phyloP scores from a whole-genome alignment of 2,329 filamentous ascomycete species.

The Arthrobotrys conoides region DNA sequence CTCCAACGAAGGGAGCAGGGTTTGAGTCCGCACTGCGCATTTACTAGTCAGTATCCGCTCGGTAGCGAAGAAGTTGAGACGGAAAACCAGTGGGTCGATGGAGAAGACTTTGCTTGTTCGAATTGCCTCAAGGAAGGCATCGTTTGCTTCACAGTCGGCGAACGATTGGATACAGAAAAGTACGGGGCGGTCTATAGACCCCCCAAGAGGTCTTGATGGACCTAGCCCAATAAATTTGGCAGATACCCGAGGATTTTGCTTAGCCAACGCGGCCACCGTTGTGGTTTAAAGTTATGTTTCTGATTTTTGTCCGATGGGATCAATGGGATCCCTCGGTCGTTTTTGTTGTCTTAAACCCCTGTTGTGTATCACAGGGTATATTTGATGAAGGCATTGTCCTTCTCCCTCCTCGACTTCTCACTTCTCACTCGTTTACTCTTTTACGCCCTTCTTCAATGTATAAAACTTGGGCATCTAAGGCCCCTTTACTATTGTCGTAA shows the following conservation, averaged over 20 bases:
- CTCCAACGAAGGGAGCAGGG: slow-evolving; percentile 34
- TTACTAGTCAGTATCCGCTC: slow-evolving; percentile 53
- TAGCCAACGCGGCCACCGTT: background rate
- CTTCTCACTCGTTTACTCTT: background rate
- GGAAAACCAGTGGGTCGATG: slow-evolving; percentile 45
- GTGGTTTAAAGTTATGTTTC: background rate
- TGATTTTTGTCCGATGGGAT: background rate
- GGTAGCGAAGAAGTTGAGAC: slow-evolving; percentile 38
- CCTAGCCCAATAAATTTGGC: background rate
- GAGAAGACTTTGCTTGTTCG: slow-evolving; percentile 35
- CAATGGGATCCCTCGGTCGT: no score
- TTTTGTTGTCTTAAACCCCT: background rate
- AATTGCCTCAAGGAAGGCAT: slow-evolving; percentile 52
- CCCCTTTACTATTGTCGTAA: background rate
- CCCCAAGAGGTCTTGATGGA: slow-evolving; percentile 36
- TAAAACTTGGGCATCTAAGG: background rate
- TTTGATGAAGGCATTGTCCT: background rate
- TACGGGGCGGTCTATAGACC: slow-evolving; percentile 49
- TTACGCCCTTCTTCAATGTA: slow-evolving; percentile 6
- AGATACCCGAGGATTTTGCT: slow-evolving; percentile 5
- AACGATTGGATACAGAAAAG: slow-evolving; percentile 51
- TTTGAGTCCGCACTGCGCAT: slow-evolving; percentile 44
- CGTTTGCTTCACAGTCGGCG: slow-evolving; percentile 47
- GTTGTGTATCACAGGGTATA: background rate
- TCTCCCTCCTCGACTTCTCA: background rate